These are phyloP conservation scores for Flaveria bidentis DNA, from an alignment of 129 eudicot species.

Conservation along the genomic window DNA sequence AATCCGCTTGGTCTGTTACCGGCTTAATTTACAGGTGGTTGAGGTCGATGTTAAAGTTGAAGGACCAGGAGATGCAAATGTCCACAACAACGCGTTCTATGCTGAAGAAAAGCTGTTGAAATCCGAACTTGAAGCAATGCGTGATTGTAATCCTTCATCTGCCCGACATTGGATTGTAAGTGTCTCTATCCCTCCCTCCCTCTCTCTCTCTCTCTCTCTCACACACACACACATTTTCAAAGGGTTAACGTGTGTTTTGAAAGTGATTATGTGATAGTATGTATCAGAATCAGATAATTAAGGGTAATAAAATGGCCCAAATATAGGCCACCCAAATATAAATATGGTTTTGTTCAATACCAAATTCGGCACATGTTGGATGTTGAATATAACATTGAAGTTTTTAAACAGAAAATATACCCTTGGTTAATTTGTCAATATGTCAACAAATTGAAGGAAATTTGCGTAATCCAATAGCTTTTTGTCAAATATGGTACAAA, in stretches of 20 bases:
- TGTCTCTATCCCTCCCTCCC: conserved; percentile 1
- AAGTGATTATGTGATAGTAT: neutral
- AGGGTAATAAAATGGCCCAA: neutral
- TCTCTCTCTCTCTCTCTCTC: neutral
- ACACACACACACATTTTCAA: neutral
- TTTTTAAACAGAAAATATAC: no score
- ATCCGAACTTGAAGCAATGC: conserved; percentile 71
- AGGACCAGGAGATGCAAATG: conserved; percentile 66
- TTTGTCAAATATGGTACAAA: neutral
- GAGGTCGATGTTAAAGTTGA: conserved; percentile 69
- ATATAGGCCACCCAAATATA: neutral
- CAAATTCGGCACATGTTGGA: neutral
- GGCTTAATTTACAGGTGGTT: conserved; percentile 52
- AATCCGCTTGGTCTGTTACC: neutral
- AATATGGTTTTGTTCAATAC: neutral
- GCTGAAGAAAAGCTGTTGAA: conserved; percentile 66
- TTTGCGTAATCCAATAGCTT: neutral
- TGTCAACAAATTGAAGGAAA: neutral
- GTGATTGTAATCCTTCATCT: conserved; percentile 69
- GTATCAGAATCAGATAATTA: neutral
- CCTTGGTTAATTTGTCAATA: neutral
- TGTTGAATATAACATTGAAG: no score
- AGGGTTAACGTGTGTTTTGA: neutral
- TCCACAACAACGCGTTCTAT: conserved; percentile 75
- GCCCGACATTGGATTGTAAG: conserved; percentile 85